Percentiles rank a stretch among this genome's conserved stretches.
Evolutionary conservation across 495 filamentous ascomycete species (phyloP).

Genomic region (Penicillium egyptiacum): DNA sequence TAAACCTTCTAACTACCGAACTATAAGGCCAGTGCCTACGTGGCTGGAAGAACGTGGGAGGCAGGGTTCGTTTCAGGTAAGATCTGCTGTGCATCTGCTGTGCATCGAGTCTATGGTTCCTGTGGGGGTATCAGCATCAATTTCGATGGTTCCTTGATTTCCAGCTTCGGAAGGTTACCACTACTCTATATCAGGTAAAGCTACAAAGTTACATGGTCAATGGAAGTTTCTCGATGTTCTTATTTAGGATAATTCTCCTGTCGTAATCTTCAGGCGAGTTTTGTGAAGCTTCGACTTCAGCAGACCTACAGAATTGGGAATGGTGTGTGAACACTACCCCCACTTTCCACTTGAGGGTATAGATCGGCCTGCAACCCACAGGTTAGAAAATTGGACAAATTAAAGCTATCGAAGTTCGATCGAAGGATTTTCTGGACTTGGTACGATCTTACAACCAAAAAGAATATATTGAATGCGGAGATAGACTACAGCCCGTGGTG

Average conservation of each 20-base stretch:
- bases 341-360: slow-evolving; percentile 8
- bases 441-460: slow-evolving; percentile 1
- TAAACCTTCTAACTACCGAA: not conserved
- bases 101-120: slow-evolving; percentile 6
- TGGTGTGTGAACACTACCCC: not conserved
- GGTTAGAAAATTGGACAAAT: not conserved
- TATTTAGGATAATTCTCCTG: not conserved
- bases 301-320: not conserved
- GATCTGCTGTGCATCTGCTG: slow-evolving; percentile 29
- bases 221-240: slow-evolving; percentile 22
- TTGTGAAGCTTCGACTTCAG: not conserved
- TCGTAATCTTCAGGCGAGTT: slow-evolving; percentile 16
- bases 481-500: slow-evolving; percentile 9
- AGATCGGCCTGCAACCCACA: slow-evolving; percentile 7
- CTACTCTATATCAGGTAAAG: not conserved
- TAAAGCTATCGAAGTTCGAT: not conserved
- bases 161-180: not conserved
- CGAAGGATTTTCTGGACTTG: slow-evolving; percentile 1
- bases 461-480: slow-evolving; percentile 8
- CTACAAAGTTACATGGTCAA: slow-evolving; percentile 7
- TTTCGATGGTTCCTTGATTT: not conserved
- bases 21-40: not conserved
- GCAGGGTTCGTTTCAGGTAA: slow-evolving; percentile 16
- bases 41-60: slow-evolving; percentile 16
- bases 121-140: slow-evolving; percentile 2